phyloP scores from a whole-genome alignment of 257 asterid species.

The Agastache rugosa region DNA sequence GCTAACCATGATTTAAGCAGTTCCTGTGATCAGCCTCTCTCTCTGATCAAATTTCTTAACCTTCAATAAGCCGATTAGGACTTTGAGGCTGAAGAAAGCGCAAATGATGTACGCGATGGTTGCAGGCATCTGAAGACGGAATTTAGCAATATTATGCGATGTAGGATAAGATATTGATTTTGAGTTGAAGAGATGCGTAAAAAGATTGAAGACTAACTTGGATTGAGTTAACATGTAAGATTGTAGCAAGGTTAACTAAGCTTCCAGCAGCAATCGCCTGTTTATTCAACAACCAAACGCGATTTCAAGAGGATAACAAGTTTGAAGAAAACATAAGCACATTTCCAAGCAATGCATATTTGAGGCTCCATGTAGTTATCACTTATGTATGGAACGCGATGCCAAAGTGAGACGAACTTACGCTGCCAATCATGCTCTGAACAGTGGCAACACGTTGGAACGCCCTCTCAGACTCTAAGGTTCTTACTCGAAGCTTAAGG shows the following conservation, averaged over 20 bases:
- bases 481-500: slow-evolving; percentile 91
- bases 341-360: background rate
- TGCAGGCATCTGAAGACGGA: slow-evolving; percentile 74
- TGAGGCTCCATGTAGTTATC: slow-evolving; percentile 1
- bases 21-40: slow-evolving; percentile 77
- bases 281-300: slow-evolving; percentile 23
- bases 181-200: background rate
- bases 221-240: slow-evolving; percentile 73
- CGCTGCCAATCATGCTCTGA: slow-evolving; percentile 80
- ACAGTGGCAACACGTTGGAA: slow-evolving; percentile 96
- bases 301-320: background rate
- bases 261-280: slow-evolving; percentile 99
- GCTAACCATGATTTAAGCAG: slow-evolving; percentile 65
- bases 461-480: slow-evolving; percentile 95
- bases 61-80: slow-evolving; percentile 71
- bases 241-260: slow-evolving; percentile 89
- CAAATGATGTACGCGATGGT: slow-evolving; percentile 63
- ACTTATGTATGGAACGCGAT: background rate
- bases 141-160: slow-evolving; percentile 9
- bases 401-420: slow-evolving; percentile 46
- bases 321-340: background rate
- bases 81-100: slow-evolving; percentile 80
- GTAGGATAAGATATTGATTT: background rate
- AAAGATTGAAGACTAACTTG: slow-evolving; percentile 51
- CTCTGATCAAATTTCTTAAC: slow-evolving; percentile 84